Base-by-base conservation (phyloP, 495 filamentous ascomycete species). In the Zalerion maritima region DNA sequence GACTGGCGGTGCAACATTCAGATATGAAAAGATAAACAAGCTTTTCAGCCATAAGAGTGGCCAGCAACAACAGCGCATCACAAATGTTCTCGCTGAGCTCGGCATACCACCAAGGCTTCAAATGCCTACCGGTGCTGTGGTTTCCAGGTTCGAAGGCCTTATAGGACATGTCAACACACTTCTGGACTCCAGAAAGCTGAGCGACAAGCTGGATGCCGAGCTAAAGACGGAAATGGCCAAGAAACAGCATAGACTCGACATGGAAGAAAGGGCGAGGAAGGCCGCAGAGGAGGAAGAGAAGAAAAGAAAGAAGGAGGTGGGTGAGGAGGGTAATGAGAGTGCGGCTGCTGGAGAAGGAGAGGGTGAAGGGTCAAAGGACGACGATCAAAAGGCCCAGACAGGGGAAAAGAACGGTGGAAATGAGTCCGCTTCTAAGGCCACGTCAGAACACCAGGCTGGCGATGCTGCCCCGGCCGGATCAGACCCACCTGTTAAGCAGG, bases 161-260 rank as follows among this genome's bases (percentile, higher is more conserved):
- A 74, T 94, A 35, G 58, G 55, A 14, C 69, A 71, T 10, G 82
- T 97, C 24, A 70, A 75, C 18, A 47, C 67, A 8, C 53, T 97
- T 11, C 63, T 97, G 1, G 89, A 97, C 38, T 60, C 78, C 7
- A 61, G 82, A 32, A 94, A 94, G 55, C 51, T 84, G 6, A 58
- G 66, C 4, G 89, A 97, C 50, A 92, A 91, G 53, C 55, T 94
- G 0, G 80, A 86, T 29, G 72, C 70, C 8, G 89, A 97, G 56
- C 71, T 91, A 30, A 71, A 69, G 33, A 57, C 91, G 2, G 58
- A 80, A 26, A 70, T 73, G 47, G 71, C 71, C 16, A 72, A 60
- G 57, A 61, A 63, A 34, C 17, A 37, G 21, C 17, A 34, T 32
- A 14, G 37, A 34, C 18, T 32, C 16, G 22, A 29, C 22, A 34